phyloP scores from a whole-genome alignment of 1,139 yeast genomes.

The Trichomonascaceae sp. region DNA sequence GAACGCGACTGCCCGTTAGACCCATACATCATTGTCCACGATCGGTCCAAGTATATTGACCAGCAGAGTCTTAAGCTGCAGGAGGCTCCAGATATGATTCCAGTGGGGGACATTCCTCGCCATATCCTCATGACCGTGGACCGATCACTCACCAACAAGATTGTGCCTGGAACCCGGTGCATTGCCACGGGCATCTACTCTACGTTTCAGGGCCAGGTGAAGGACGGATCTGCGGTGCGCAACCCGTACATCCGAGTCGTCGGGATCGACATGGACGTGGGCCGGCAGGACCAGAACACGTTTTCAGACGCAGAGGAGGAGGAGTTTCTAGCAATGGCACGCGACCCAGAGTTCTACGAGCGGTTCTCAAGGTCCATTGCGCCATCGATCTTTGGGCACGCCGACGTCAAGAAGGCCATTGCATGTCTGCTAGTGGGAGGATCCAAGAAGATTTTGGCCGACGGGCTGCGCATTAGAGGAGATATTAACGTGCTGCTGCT shows the following conservation, averaged over 20 bases:
- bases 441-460: constrained; percentile 81
- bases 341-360: constrained; percentile 75
- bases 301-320: constrained; percentile 92
- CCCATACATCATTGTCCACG: constrained; percentile 89
- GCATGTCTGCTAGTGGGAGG: constrained; percentile 92
- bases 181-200: constrained; percentile 87
- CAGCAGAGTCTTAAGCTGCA: constrained; percentile 90
- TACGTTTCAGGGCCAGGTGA: constrained; percentile 57
- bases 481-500: constrained; percentile 84
- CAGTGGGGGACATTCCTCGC: constrained; percentile 98
- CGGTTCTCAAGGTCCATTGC: constrained; percentile 84
- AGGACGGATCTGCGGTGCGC: constrained; percentile 51
- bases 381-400: constrained; percentile 90
- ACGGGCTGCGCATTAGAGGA: constrained; percentile 93
- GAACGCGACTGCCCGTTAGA: constrained; percentile 67
- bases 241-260: constrained; percentile 82
- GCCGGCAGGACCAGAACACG: constrained; percentile 44
- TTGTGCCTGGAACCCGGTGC: constrained; percentile 92
- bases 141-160: constrained; percentile 76
- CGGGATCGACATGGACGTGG: constrained; percentile 74
- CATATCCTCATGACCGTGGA: constrained; percentile 82
- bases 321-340: constrained; percentile 66
- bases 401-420: constrained; percentile 85
- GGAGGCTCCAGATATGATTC: constrained; percentile 95
- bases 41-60: constrained; percentile 81